Evolutionary conservation across 331 rosid species (phyloP).

Genomic region (Cydonia oblonga): DNA sequence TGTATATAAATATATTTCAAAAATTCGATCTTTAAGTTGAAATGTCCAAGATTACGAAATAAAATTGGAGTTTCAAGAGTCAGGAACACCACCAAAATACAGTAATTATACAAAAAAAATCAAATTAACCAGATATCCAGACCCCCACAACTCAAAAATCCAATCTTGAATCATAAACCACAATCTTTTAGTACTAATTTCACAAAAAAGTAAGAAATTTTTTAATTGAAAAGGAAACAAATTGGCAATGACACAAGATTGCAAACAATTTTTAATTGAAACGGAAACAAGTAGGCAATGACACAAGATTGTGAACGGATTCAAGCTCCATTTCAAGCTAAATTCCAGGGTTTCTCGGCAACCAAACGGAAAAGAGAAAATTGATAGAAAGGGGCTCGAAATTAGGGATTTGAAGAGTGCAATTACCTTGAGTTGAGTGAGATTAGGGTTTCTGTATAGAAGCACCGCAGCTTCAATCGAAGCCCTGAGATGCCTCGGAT

Average conservation of each 20-base stretch:
- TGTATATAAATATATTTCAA: too few species aligned
- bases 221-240: not conserved
- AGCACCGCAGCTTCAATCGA: not conserved
- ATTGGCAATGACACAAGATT: not conserved
- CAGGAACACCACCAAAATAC: not conserved
- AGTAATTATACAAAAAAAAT: not conserved
- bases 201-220: not conserved
- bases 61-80: not conserved
- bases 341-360: not conserved
- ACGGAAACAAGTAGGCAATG: not conserved
- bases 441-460: not conserved
- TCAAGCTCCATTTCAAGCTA: not conserved
- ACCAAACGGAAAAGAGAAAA: not conserved
- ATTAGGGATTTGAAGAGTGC: slow-evolving; percentile 15
- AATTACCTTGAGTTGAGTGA: slow-evolving; percentile 8
- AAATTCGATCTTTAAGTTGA: not conserved
- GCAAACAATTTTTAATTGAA: not conserved
- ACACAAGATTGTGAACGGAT: not conserved
- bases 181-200: not conserved
- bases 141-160: not conserved
- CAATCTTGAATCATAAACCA: not conserved
- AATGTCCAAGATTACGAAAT: not conserved
- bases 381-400: not conserved
- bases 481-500: not conserved
- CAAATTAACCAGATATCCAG: not conserved